Percentiles rank a stretch among this genome's conserved stretches.
phyloP scores from a whole-genome alignment of 768 basidiomycete species.

The Pleurotus platypus region DNA sequence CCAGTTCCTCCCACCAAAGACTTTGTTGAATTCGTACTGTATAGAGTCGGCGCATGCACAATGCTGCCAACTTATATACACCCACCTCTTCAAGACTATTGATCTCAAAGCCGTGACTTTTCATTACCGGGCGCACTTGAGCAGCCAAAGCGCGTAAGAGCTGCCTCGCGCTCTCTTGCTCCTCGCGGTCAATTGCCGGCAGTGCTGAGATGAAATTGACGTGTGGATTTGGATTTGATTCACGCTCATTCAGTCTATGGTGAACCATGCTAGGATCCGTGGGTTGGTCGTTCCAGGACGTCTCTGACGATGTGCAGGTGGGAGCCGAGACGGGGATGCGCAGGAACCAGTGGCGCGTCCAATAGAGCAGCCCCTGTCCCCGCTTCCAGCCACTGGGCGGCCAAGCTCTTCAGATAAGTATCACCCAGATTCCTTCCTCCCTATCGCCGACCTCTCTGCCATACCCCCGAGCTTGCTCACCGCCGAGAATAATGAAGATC shows the following conservation, averaged over 20 bases:
- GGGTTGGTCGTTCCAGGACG: too few species aligned
- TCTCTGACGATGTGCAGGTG: too few species aligned
- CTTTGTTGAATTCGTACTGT: conserved; percentile 74
- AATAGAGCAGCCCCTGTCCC: too few species aligned
- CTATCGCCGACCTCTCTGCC: conserved; percentile 6
- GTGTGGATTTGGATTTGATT: conserved; percentile 69
- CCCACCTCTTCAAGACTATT: conserved; percentile 82
- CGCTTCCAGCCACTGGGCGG: too few species aligned
- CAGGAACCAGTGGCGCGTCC: too few species aligned
- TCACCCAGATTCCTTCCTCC: neutral
- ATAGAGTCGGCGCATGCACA: neutral
- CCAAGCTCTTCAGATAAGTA: too few species aligned
- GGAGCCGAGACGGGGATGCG: too few species aligned
- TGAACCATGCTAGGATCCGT: conserved; percentile 56
- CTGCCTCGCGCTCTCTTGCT: conserved; percentile 64
- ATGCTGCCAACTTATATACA: neutral
- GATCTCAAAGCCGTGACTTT: conserved; percentile 66
- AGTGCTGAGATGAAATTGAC: conserved; percentile 75
- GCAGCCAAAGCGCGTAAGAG: conserved; percentile 77
- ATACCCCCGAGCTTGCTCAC: conserved; percentile 1
- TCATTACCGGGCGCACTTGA: conserved; percentile 83
- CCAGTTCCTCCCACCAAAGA: conserved; percentile 86
- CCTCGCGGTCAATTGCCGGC: conserved; percentile 31
- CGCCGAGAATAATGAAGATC: conserved; percentile 61
- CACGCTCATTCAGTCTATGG: conserved; percentile 62